These are phyloP conservation scores for Aspergillus sp. DNA, from an alignment of 2,329 filamentous ascomycete species.

Conservation along the genomic window DNA sequence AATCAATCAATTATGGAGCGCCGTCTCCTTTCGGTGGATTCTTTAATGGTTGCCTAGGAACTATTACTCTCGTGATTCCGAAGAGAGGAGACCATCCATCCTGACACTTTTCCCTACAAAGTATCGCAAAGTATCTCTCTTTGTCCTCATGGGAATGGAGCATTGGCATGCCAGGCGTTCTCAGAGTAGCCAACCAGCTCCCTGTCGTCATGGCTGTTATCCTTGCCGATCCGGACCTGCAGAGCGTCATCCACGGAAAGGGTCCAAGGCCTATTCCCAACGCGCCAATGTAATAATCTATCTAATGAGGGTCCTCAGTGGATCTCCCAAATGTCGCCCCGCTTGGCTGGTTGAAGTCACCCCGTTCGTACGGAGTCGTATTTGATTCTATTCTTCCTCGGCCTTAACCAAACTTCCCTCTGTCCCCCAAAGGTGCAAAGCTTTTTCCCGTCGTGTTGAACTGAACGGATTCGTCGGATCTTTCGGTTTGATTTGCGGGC, in stretches of 20 bases:
- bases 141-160: background rate
- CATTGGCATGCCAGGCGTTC: background rate
- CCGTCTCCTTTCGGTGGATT: background rate
- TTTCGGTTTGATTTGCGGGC: background rate
- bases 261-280: background rate
- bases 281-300: background rate
- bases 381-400: background rate
- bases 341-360: conserved; percentile 1
- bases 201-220: conserved; percentile 2
- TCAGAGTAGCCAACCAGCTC: background rate
- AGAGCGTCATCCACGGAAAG: conserved; percentile 1
- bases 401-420: background rate
- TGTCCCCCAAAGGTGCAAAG: background rate
- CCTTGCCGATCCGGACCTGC: conserved; percentile 1
- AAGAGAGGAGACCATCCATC: background rate
- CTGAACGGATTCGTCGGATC: background rate
- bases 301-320: background rate
- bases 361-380: background rate
- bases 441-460: background rate
- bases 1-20: conserved; percentile 2
- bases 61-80: background rate
- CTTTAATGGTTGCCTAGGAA: background rate
- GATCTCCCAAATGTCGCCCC: background rate
- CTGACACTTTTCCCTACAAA: background rate
- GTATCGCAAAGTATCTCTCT: background rate